phyloP scores from a whole-genome alignment of 2,329 filamentous ascomycete genomes.

The Magnaporthales sp. region DNA sequence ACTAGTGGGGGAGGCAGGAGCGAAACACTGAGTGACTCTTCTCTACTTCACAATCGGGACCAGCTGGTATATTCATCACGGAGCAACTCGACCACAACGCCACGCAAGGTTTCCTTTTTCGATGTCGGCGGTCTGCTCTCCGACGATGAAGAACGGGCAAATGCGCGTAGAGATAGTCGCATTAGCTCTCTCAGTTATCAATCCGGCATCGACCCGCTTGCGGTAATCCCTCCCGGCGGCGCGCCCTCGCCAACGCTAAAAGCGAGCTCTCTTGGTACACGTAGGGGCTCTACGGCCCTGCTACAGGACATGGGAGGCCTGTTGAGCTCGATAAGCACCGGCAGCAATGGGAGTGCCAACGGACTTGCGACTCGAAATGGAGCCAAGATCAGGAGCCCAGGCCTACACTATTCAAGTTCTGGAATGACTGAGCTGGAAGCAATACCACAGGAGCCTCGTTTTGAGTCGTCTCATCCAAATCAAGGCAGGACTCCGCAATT shows the following conservation, averaged over 20 bases:
- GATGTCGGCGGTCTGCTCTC: conserved; percentile 71
- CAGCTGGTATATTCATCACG: conserved; percentile 21
- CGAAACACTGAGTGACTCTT: conserved; percentile 23
- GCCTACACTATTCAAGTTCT: conserved; percentile 8
- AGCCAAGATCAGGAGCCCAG: neutral
- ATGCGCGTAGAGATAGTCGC: conserved; percentile 29
- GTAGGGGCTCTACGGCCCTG: conserved; percentile 47
- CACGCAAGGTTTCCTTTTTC: conserved; percentile 67
- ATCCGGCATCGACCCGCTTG: conserved; percentile 2
- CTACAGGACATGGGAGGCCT: conserved; percentile 50
- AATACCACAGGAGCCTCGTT: conserved; percentile 25
- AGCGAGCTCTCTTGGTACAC: conserved; percentile 34
- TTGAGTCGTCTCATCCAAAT: neutral
- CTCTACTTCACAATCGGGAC: conserved; percentile 27
- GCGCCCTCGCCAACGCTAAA: conserved; percentile 31
- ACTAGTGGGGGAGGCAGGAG: conserved; percentile 19
- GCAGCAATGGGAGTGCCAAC: neutral
- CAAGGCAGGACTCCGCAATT: neutral
- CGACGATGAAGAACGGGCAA: conserved; percentile 21
- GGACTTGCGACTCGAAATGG: neutral
- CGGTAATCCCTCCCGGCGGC: conserved; percentile 27
- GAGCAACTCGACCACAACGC: conserved; percentile 32
- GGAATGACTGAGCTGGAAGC: conserved; percentile 35
- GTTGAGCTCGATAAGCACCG: conserved; percentile 27
- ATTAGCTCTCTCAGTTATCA: conserved; percentile 24